Conservation (phyloP, 2,329 filamentous ascomycete species). For the Mollisia scopiformis region DNA sequence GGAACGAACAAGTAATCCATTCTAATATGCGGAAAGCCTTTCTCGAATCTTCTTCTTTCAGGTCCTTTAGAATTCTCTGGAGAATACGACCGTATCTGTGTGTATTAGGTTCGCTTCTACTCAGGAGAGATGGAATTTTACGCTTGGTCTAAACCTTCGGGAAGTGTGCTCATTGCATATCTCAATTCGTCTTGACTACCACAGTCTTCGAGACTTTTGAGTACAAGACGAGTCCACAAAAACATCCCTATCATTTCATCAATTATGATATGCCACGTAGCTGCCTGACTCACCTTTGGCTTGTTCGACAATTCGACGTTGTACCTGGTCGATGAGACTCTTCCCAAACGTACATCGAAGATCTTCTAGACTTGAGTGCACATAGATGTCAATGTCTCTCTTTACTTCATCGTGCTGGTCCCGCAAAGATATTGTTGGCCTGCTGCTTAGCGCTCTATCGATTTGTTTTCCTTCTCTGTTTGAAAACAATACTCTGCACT, state of each 20-base stretch:
- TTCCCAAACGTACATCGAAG: constrained; percentile 9
- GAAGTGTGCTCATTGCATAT: constrained; percentile 6
- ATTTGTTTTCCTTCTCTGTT: constrained; percentile 14
- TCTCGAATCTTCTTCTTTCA: background rate
- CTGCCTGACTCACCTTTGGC: constrained; percentile 8
- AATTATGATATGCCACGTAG: background rate
- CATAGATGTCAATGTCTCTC: constrained; percentile 11
- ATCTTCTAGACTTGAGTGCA: background rate
- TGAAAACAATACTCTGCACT: constrained; percentile 18
- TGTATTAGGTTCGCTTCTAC: background rate
- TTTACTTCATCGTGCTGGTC: constrained; percentile 8
- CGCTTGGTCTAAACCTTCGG: constrained; percentile 17
- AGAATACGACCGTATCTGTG: background rate
- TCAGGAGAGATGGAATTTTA: background rate
- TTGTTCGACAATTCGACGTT: constrained; percentile 8
- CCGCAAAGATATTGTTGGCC: constrained; percentile 13
- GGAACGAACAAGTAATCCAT: constrained; percentile 20
- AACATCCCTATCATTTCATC: constrained; percentile 18
- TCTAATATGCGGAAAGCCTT: constrained; percentile 10
- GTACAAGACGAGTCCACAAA: constrained; percentile 17
- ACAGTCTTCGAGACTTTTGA: constrained; percentile 9
- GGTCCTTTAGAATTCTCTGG: background rate
- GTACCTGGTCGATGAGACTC: constrained; percentile 7
- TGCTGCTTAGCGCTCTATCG: background rate
- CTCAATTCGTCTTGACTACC: constrained; percentile 7